Conservation (phyloP, 805 yeast species). For the Ascoidea asiatica region DNA sequence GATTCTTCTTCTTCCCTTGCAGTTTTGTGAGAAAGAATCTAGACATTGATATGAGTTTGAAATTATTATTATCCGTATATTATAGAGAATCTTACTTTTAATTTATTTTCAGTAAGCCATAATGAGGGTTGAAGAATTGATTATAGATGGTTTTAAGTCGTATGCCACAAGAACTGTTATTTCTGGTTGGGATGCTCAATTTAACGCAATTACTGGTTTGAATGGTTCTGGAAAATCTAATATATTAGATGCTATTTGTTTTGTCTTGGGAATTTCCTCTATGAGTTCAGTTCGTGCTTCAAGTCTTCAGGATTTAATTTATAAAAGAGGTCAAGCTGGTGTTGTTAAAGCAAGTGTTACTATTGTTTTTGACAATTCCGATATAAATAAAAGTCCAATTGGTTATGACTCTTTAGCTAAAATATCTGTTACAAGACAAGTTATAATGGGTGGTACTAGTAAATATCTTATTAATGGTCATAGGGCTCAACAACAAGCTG, state of each 20-base stretch:
- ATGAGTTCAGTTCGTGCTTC: conserved; percentile 94
- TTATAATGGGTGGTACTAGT: conserved; percentile 81
- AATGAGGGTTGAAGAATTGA: conserved; percentile 92
- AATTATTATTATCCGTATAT: too few relatives aligned
- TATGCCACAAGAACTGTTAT: conserved; percentile 95
- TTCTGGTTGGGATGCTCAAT: conserved; percentile 90
- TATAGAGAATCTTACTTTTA: too few relatives aligned
- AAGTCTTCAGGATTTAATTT: conserved; percentile 83
- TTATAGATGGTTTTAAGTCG: conserved; percentile 95
- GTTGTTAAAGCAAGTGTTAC: conserved; percentile 95
- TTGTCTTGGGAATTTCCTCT: conserved; percentile 91
- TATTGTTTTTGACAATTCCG: conserved; percentile 83
- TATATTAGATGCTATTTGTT: conserved; percentile 92
- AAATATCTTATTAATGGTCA: conserved; percentile 93
- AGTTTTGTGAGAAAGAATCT: too few relatives aligned
- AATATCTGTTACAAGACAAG: conserved; percentile 85
- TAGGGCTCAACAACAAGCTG: conserved; percentile 89
- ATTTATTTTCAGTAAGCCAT: not conserved
- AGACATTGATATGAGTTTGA: too few relatives aligned
- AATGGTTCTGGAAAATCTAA: conserved; percentile 98
- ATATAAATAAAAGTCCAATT: conserved; percentile 64
- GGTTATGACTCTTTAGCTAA: conserved; percentile 70
- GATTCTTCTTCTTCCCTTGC: too few relatives aligned
- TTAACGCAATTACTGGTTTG: conserved; percentile 94
- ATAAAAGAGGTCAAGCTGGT: conserved; percentile 97